Base-by-base conservation (phyloP, 2,329 filamentous ascomycete species). In the Claviceps sp. region DNA sequence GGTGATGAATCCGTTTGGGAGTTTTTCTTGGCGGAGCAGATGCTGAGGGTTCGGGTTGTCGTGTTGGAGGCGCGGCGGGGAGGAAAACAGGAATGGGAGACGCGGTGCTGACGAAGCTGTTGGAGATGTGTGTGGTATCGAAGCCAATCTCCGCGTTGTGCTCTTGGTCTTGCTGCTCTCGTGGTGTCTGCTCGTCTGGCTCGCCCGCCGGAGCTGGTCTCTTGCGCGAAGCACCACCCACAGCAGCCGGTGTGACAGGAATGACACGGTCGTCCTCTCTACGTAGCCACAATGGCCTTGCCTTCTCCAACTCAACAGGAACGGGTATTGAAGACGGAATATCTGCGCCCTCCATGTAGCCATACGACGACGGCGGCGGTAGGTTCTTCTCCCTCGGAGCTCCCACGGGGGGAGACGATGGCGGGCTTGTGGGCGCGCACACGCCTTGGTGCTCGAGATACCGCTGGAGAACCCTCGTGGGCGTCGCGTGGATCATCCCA, bases 381-480 rank as follows among this genome's bases (percentile, higher is more conserved):
- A 13, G 43, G 2, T 34, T n/a, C 26, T 46, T 11, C 26, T 46
- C 59, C 57, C 16, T 47, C 49, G 22, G 62, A 58, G 0, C 62
- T 56, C 19, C 19, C n/a, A 34, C 30, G 6, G 13, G 16, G 14
- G 39, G 16, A 11, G 39, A 41, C 14, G 52, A 51, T 3, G 52
- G 43, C 10, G 52, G 13, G 30, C 22, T 45, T 16, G 50, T 17
- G 5, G 49, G 26, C 11, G 37, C 30, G 13, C 4, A 24, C 2
- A 16, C 43, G 14, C n/a, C 43, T n/a, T 56, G 48, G 72, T 70
- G 3, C 72, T 70, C 3, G 39, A 78, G 64, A 53, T 74, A 77
- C 24, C 71, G 68, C 54, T 77, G 71, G 11, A 81, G 58, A 1
- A 78, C 63, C 41, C 73, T 68, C 1, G 73, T 74, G 0, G 78